Evolutionary conservation across 1,139 yeast genomes (phyloP), one percentile per base, ranked within the genome.

Genomic region (Zygoascus meyerae): DNA sequence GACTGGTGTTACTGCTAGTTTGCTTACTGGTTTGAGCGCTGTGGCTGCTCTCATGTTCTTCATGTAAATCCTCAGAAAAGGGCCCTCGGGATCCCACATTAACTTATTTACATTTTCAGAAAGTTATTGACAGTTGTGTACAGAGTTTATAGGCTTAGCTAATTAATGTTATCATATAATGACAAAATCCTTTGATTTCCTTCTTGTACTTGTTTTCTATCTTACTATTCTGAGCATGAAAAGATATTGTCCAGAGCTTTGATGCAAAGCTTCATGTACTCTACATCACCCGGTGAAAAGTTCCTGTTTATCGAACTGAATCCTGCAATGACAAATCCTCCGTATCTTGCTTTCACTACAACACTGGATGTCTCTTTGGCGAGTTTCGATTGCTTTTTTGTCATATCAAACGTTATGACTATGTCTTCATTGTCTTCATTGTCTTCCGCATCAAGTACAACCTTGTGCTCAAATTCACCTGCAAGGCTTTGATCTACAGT

Each of bases 291-390:
- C 1, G 70, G 69, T 10, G 66, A 60, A 44, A 77, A 67, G 2
- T 58, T 62, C 9, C 66, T 63, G 21, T 62, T 59, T 0, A 50
- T 48, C 34, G 68, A 64, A 44, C 68, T 69, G 56, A 79, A 78
- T 10, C 75, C 72, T 1, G 76, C 79, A 54, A 82, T 67, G 36
- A 81, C 58, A 53, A 70, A 81, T 0, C 86, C 86, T 1, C 83
- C 83, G 12, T 77, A 69, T 51, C 77, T 69, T 49, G 74, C 65
- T 52, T 69, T 44, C 16, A 44, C 34, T 16, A 21, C 28, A 34
- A 44, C 7, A 17, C 38, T 35, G 17, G 15, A 21, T 9, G n/a
- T 16, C 7, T 40, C 16, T 8, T 17, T 31, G 28, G 34, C 17
- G 7, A 5, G 30, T 12, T 44, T 41, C 16, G 36, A 33, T 14